Percentiles rank a stretch among this genome's conserved stretches.
Conservation (phyloP, 2,329 filamentous ascomycete genomes). For the Apiospora malaysiana region DNA sequence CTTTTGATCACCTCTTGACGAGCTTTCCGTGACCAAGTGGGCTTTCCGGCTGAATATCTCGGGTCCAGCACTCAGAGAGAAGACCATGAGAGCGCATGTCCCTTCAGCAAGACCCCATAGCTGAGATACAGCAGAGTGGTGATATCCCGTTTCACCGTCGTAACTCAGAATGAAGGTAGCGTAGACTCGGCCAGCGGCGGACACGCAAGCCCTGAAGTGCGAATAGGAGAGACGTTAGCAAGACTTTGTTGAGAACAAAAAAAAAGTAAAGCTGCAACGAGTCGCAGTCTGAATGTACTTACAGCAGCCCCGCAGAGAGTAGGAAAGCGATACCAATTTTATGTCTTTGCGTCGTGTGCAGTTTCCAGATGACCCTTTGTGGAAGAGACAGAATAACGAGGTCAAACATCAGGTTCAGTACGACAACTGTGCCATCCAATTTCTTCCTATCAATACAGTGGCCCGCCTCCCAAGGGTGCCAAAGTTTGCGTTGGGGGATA, state of each 20-base stretch:
- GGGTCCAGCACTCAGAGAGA: background rate
- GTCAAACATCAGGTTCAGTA: slow-evolving; percentile 28
- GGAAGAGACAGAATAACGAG: slow-evolving; percentile 25
- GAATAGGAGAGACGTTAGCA: background rate
- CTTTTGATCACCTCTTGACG: background rate
- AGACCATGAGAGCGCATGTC: slow-evolving; percentile 15
- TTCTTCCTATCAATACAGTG: background rate
- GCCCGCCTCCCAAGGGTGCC: background rate
- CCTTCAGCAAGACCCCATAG: background rate
- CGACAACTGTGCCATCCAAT: background rate
- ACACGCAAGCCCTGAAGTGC: background rate
- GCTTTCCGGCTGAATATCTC: background rate
- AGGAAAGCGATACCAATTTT: slow-evolving; percentile 26
- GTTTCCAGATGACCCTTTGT: slow-evolving; percentile 27
- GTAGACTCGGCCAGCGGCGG: background rate
- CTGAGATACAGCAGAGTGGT: background rate
- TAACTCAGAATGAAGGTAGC: background rate
- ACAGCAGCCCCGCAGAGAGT: slow-evolving; percentile 27
- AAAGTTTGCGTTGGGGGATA: background rate
- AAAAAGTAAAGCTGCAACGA: too few relatives aligned
- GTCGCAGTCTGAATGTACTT: background rate
- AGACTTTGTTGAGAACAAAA: background rate
- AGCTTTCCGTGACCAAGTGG: background rate
- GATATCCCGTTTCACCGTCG: background rate
- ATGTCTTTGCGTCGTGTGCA: slow-evolving; percentile 23